These are phyloP conservation scores for Limonium bicolor DNA, from an alignment of 148 eudicot genomes.

Conservation along the genomic window DNA sequence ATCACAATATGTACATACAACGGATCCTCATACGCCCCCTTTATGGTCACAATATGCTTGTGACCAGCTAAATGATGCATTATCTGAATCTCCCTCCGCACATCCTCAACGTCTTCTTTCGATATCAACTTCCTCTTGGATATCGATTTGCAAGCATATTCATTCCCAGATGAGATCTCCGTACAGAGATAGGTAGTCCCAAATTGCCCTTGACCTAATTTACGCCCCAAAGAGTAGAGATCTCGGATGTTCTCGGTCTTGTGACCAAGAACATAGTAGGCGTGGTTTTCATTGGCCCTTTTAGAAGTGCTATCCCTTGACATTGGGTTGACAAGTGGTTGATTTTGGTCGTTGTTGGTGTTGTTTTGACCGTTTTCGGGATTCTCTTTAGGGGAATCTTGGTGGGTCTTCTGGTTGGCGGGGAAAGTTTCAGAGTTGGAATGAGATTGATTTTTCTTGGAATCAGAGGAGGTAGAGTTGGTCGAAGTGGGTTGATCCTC, in stretches of 20 bases:
- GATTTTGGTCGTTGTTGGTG: constrained; percentile 13
- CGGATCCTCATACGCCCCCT: constrained; percentile 92
- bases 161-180: constrained; percentile 48
- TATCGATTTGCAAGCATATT: constrained; percentile 89
- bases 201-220: constrained; percentile 95
- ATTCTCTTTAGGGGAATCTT: constrained; percentile 36
- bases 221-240: constrained; percentile 66
- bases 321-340: constrained; percentile 1
- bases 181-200: constrained; percentile 84
- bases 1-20: constrained; percentile 90
- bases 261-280: constrained; percentile 75
- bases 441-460: not conserved
- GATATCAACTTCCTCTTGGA: constrained; percentile 94
- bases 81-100: constrained; percentile 96
- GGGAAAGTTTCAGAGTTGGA: constrained; percentile 4
- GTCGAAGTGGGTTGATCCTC: too few relatives aligned
- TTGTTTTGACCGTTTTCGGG: constrained; percentile 21
- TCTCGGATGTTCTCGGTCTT: constrained; percentile 75
- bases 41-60: constrained; percentile 71
- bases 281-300: constrained; percentile 23
- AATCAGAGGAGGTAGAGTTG: too few relatives aligned
- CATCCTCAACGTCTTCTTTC: constrained; percentile 91
- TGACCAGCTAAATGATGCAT: constrained; percentile 98
- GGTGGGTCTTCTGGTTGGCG: constrained; percentile 30
- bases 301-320: constrained; percentile 8